These are phyloP conservation scores for Xylaria sp. DNA, from an alignment of 2,329 filamentous ascomycete species.

Conservation along the genomic window DNA sequence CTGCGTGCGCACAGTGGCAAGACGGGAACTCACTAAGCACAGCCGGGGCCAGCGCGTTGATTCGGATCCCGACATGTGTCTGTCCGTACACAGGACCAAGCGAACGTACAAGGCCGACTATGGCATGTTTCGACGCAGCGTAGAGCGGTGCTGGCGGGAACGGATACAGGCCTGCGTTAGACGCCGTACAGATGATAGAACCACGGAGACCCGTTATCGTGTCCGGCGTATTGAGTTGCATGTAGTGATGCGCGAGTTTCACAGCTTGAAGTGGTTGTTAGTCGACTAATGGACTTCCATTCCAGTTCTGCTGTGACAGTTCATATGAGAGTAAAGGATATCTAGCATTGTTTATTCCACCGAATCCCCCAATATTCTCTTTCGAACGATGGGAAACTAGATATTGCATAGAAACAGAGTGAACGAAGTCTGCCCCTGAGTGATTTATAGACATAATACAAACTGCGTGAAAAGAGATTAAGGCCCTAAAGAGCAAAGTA, in stretches of 20 bases:
- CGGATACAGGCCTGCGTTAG: constrained; percentile 63
- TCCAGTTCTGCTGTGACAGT: background rate
- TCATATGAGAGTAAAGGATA: no score
- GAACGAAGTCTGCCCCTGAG: background rate
- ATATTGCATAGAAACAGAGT: background rate
- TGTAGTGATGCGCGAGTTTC: constrained; percentile 61
- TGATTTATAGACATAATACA: background rate
- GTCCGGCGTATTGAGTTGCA: constrained; percentile 55
- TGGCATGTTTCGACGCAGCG: constrained; percentile 58
- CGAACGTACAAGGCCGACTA: constrained; percentile 62
- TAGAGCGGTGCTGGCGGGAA: constrained; percentile 63
- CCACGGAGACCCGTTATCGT: constrained; percentile 51
- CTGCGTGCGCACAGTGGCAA: no score
- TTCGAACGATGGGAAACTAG: background rate
- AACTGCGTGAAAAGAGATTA: background rate
- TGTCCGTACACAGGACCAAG: constrained; percentile 53
- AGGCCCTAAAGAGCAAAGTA: background rate
- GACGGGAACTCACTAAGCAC: constrained; percentile 54
- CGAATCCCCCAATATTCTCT: no score
- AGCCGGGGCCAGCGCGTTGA: constrained; percentile 62
- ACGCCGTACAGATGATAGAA: constrained; percentile 63
- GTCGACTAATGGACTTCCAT: background rate
- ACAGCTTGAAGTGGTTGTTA: constrained; percentile 52
- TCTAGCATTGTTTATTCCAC: no score
- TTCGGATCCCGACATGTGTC: constrained; percentile 55